A percentile compares a stretch with the other conserved stretches of the same genome.
These are phyloP conservation scores for Elongisporangium anandrum DNA, from an alignment of 352 stramenopile species.

Conservation along the genomic window DNA sequence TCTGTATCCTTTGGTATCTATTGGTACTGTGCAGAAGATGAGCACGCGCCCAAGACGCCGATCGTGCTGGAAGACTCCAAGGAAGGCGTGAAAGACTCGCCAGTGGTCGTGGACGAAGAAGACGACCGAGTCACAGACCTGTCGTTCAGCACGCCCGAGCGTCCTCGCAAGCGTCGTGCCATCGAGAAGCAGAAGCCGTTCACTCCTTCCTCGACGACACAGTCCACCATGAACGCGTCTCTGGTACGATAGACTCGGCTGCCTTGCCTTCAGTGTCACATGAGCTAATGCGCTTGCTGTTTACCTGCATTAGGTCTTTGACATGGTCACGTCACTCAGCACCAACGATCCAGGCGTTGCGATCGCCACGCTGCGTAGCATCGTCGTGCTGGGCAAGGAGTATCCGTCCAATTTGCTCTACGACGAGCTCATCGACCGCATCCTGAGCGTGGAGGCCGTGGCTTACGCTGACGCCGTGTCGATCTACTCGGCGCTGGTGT, in stretches of 20 bases:
- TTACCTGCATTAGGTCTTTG: conserved; percentile 26
- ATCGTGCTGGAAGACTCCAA: neutral
- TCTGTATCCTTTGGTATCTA: neutral
- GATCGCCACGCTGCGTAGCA: conserved; percentile 67
- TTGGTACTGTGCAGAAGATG: neutral
- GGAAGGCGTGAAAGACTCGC: neutral
- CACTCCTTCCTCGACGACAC: conserved; percentile 47
- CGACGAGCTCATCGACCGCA: conserved; percentile 74
- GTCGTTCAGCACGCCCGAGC: conserved; percentile 7
- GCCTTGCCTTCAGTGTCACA: neutral
- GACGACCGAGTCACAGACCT: neutral
- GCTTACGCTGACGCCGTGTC: conserved; percentile 66
- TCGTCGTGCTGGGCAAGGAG: conserved; percentile 82
- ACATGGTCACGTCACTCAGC: conserved; percentile 80
- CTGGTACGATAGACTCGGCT: conserved; percentile 15
- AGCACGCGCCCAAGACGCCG: neutral
- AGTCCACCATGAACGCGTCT: conserved; percentile 79
- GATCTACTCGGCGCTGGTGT: conserved; percentile 77
- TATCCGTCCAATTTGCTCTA: conserved; percentile 81
- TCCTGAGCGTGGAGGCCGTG: conserved; percentile 64
- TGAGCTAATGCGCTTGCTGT: neutral
- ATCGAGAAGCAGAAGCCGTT: conserved; percentile 42
- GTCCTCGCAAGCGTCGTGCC: conserved; percentile 32
- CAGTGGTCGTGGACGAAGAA: neutral
- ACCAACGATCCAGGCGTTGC: conserved; percentile 79